Evolutionary conservation across 192 early-diverging fungal genomes (phyloP).

Genomic region (Radiomyces spectabilis): DNA sequence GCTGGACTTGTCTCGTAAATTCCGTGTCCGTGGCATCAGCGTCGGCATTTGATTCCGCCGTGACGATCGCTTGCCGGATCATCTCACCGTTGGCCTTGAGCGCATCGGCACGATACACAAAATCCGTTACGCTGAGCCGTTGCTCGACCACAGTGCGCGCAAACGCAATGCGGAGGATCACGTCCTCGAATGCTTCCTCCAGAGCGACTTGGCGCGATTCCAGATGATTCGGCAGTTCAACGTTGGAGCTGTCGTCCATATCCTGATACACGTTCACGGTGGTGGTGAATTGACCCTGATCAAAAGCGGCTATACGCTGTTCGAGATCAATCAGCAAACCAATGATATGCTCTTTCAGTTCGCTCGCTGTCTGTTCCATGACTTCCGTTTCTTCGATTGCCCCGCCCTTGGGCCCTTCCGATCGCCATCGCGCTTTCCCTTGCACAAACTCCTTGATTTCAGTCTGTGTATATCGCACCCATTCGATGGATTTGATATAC

Average conservation of each 20-base stretch:
- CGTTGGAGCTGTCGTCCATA: constrained; percentile 16
- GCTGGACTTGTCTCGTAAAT: too few relatives aligned
- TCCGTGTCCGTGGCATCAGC: too few relatives aligned
- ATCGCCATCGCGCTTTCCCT: constrained; percentile 15
- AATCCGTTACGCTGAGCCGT: constrained; percentile 30
- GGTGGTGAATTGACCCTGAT: constrained; percentile 22
- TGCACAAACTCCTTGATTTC: constrained; percentile 19
- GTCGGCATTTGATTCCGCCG: too few relatives aligned
- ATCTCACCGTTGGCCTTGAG: too few relatives aligned
- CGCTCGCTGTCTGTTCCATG: neutral
- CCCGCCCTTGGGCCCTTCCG: neutral
- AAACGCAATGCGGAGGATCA: constrained; percentile 22
- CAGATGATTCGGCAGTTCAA: constrained; percentile 24
- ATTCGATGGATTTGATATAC: constrained; percentile 13
- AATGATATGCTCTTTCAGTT: constrained; percentile 15
- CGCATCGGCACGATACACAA: constrained; percentile 13
- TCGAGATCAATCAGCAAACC: constrained; percentile 11
- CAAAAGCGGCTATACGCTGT: constrained; percentile 22
- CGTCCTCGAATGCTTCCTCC: constrained; percentile 22
- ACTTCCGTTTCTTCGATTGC: neutral
- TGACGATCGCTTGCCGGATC: too few relatives aligned
- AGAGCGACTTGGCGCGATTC: constrained; percentile 18
- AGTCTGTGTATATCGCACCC: constrained; percentile 9
- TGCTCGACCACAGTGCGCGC: constrained; percentile 29
- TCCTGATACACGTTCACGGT: constrained; percentile 28